phyloP scores from a whole-genome alignment of 108 stramenopile genomes.

The Parietichytrium sp. region DNA sequence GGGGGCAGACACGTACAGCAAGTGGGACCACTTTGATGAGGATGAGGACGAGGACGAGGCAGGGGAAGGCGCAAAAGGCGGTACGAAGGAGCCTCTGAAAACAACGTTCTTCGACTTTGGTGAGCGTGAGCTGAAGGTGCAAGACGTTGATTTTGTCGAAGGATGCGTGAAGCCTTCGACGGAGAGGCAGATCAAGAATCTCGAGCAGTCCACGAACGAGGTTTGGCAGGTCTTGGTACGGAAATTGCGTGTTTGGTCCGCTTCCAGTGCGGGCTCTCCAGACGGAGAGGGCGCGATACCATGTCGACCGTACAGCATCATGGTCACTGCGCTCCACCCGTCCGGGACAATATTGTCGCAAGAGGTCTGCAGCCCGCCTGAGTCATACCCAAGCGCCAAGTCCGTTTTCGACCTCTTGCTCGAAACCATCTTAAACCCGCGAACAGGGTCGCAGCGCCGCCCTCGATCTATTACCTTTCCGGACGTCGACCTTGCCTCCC shows the following conservation, averaged over 20 bases:
- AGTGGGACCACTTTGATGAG: constrained; percentile 22
- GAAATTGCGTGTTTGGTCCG: constrained; percentile 3
- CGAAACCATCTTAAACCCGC: not conserved
- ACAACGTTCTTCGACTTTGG: constrained; percentile 19
- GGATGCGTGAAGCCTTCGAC: not conserved
- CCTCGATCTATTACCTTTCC: constrained; percentile 5
- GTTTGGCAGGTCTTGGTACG: constrained; percentile 32
- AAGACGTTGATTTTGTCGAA: not conserved
- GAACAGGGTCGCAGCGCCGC: not conserved
- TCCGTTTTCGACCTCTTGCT: not conserved
- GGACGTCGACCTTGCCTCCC: not conserved
- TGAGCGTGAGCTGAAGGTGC: not conserved
- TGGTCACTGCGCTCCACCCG: not conserved
- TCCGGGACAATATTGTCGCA: not conserved
- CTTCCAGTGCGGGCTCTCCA: not conserved
- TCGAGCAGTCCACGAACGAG: not conserved
- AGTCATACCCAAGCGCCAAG: not conserved
- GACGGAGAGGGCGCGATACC: not conserved
- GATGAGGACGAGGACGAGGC: constrained; percentile 11
- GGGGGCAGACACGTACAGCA: constrained; percentile 16
- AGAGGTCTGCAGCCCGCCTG: not conserved
- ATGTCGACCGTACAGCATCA: not conserved
- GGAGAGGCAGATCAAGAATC: not conserved
- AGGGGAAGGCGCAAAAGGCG: not conserved
- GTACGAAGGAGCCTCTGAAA: not conserved